Conservation (phyloP, 176 grass and related monocot species). For the Guadua angustifolia region DNA sequence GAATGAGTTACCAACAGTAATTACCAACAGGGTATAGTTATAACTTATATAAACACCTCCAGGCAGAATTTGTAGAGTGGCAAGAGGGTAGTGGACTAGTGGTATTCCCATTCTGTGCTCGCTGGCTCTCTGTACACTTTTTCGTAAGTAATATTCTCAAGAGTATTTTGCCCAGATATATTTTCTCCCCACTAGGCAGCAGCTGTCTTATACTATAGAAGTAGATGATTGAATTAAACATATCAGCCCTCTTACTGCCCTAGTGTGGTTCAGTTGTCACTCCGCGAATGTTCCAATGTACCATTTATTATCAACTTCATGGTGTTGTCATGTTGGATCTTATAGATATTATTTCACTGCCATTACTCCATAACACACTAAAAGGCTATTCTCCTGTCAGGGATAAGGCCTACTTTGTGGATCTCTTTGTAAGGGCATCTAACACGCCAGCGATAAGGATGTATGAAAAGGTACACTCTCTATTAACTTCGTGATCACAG, state of each 20-base stretch:
- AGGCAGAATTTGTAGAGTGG: not conserved
- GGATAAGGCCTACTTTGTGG: slow-evolving; percentile 99
- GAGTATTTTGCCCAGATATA: not conserved
- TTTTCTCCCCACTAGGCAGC: not conserved
- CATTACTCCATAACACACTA: slow-evolving; percentile 11
- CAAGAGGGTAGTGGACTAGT: not conserved
- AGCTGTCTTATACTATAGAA: not conserved
- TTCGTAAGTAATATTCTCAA: not conserved
- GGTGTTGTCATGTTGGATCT: not conserved
- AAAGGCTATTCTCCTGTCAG: slow-evolving; percentile 49
- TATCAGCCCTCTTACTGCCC: not conserved
- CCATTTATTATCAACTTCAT: not conserved
- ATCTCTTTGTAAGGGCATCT: slow-evolving; percentile 97
- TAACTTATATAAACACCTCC: not conserved
- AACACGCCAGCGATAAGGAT: slow-evolving; percentile 95
- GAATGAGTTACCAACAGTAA: not conserved
- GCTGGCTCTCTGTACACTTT: not conserved
- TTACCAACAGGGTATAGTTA: not conserved
- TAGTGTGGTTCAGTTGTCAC: not conserved
- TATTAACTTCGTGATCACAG: not conserved
- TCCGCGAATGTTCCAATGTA: not conserved
- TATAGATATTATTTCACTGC: not conserved
- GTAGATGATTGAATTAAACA: not conserved
- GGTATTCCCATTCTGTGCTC: not conserved
- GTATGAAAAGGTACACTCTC: slow-evolving; percentile 85